A percentile compares a stretch with the other conserved stretches of the same genome.
These are phyloP conservation scores for Lolium multiflorum DNA, from an alignment of 176 grass and related monocot genomes.

Conservation along the genomic window DNA sequence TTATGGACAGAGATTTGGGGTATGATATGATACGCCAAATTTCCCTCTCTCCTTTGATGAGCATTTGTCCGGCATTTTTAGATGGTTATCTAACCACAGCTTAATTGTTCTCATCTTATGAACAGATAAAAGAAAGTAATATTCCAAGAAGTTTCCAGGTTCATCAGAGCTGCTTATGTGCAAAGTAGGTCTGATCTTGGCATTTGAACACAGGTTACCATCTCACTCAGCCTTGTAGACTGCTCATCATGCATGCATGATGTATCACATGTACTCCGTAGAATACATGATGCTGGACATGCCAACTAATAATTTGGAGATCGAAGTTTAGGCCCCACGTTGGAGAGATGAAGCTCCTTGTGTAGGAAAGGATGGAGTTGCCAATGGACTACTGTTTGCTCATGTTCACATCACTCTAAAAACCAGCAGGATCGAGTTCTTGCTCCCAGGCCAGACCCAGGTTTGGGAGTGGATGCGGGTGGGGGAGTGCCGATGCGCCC, in stretches of 20 bases:
- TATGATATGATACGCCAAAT: slow-evolving; percentile 23
- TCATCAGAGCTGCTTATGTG: background rate
- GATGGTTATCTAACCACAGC: background rate
- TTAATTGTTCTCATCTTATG: background rate
- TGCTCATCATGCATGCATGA: background rate
- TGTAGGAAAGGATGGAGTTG: background rate
- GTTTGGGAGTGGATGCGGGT: background rate
- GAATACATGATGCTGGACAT: background rate
- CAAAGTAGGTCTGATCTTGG: background rate
- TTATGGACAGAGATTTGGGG: slow-evolving; percentile 39
- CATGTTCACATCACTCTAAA: slow-evolving; percentile 5
- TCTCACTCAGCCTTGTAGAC: background rate
- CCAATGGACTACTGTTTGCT: background rate
- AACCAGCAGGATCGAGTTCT: background rate
- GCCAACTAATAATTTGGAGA: background rate
- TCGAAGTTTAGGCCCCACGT: background rate
- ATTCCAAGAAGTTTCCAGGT: background rate
- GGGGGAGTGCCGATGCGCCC: background rate
- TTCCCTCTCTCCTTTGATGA: background rate
- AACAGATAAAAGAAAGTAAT: background rate
- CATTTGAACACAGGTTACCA: slow-evolving; percentile 1
- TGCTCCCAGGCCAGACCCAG: background rate
- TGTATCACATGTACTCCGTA: background rate
- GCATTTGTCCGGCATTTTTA: background rate
- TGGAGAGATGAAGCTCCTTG: background rate